Percentiles rank a stretch among this genome's conserved stretches.
These are phyloP conservation scores for Trifolium dubium DNA, from an alignment of 306 rosid genomes.

Conservation along the genomic window DNA sequence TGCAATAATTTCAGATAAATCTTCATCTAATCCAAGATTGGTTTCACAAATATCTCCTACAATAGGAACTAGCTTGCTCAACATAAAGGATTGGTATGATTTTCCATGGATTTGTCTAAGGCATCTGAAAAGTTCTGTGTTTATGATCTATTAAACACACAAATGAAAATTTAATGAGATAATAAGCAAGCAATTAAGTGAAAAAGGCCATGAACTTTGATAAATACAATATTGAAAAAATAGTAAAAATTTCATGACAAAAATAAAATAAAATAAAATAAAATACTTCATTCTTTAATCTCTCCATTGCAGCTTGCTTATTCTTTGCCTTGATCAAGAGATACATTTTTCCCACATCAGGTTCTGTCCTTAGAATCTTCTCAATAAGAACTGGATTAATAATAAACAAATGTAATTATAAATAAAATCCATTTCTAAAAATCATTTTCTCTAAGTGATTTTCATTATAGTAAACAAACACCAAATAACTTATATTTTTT, in stretches of 20 bases:
- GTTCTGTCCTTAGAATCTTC: constrained; percentile 87
- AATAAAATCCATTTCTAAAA: background rate
- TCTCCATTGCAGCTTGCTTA: constrained; percentile 80
- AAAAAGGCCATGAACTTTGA: constrained; percentile 11
- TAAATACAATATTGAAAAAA: constrained; percentile 15
- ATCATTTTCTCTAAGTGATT: background rate
- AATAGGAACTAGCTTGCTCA: constrained; percentile 88
- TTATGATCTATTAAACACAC: constrained; percentile 64
- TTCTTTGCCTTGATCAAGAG: constrained; percentile 86
- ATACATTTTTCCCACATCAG: constrained; percentile 85
- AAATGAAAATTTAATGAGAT: constrained; percentile 21
- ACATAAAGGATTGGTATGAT: constrained; percentile 77
- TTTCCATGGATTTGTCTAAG: constrained; percentile 82
- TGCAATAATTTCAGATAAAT: constrained; percentile 51
- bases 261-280: background rate
- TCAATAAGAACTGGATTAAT: constrained; percentile 76
- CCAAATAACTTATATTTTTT: too few species aligned
- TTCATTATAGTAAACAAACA: background rate
- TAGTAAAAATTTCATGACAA: background rate
- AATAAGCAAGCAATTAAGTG: background rate
- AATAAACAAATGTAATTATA: constrained; percentile 17
- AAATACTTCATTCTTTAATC: constrained; percentile 82
- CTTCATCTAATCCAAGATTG: constrained; percentile 74
- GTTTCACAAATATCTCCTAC: constrained; percentile 79
- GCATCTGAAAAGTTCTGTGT: constrained; percentile 79